phyloP scores from a whole-genome alignment of 306 rosid species.

The Lathyrus aphaca region DNA sequence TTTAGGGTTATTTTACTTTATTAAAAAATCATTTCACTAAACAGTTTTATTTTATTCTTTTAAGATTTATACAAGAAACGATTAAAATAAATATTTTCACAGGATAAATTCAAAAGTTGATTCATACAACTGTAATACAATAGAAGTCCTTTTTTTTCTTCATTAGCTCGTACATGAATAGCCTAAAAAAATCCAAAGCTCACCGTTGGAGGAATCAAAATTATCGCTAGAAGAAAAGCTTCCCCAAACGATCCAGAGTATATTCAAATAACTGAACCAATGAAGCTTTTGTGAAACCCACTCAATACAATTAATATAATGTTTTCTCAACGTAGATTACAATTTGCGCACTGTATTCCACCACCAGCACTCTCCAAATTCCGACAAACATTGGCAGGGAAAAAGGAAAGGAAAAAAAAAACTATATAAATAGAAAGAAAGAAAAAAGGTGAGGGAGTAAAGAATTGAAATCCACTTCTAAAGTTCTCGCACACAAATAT shows the following conservation, averaged over 20 bases:
- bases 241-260: neutral
- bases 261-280: slow-evolving; percentile 31
- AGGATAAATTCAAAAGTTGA: too few species aligned
- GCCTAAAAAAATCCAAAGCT: neutral
- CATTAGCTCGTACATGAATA: neutral
- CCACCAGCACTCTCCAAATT: slow-evolving; percentile 55
- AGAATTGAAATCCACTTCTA: slow-evolving; percentile 46
- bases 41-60: too few species aligned
- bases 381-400: slow-evolving; percentile 45
- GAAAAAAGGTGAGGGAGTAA: slow-evolving; percentile 24
- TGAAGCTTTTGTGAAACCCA: slow-evolving; percentile 45
- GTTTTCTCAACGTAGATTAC: slow-evolving; percentile 55
- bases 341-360: slow-evolving; percentile 55
- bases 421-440: slow-evolving; percentile 29
- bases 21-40: too few species aligned
- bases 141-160: too few species aligned
- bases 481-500: slow-evolving; percentile 80
- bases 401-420: slow-evolving; percentile 33
- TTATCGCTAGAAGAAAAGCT: slow-evolving; percentile 4
- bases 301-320: slow-evolving; percentile 51
- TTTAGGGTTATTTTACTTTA: too few species aligned
- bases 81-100: too few species aligned
- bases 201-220: neutral
- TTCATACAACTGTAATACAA: too few species aligned
- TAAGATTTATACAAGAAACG: too few species aligned